Evolutionary conservation across 208 protist genomes (phyloP).

Genomic region (Leptomonas seymouri): DNA sequence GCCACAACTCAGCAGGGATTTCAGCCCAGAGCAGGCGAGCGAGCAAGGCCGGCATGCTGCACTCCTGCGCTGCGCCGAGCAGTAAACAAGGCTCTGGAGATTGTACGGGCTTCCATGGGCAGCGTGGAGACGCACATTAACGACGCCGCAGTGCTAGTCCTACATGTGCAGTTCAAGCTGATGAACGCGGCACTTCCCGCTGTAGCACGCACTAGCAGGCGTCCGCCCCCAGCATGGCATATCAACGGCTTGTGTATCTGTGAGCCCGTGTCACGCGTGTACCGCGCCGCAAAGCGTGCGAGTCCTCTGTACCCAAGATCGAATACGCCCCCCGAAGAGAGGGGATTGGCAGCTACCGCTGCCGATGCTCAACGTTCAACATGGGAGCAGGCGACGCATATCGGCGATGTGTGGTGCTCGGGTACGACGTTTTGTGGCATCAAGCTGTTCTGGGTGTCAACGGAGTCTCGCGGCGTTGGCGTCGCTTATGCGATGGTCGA

Average conservation of each 20-base stretch:
- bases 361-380: neutral
- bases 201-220: neutral
- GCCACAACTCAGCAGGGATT: neutral
- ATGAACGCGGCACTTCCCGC: neutral
- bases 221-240: conserved; percentile 3
- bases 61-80: neutral
- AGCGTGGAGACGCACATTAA: neutral
- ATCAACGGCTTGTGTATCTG: conserved; percentile 4
- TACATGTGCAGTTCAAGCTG: neutral
- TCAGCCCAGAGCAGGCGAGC: neutral
- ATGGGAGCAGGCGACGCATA: conserved; percentile 6
- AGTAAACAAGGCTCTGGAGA: neutral
- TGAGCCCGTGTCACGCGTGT: conserved; percentile 1
- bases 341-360: neutral
- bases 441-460: conserved; percentile 59
- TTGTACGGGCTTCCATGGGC: conserved; percentile 4
- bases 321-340: neutral
- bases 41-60: neutral
- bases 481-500: conserved; percentile 48
- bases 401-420: conserved; percentile 41
- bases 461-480: conserved; percentile 30
- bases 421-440: conserved; percentile 59
- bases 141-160: neutral
- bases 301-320: neutral
- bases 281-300: neutral